phyloP scores from a whole-genome alignment of 1,284 basidiomycete species.

The Rhodofomes roseus region DNA sequence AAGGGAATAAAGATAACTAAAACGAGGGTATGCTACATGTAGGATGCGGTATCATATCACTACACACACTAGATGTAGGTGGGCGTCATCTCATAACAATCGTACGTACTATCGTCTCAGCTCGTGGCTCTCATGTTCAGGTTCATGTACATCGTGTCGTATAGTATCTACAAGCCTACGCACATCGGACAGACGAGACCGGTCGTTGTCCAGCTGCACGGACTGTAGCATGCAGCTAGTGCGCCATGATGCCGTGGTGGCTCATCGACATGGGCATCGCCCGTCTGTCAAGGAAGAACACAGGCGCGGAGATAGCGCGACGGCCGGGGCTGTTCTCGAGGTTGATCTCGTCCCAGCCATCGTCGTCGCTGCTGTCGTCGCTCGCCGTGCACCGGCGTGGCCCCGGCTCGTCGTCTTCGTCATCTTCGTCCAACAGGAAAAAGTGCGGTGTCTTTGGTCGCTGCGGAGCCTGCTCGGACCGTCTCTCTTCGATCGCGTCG shows the following conservation, averaged over 20 bases:
- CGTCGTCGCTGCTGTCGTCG: slow-evolving; percentile 1
- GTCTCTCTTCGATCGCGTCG: not conserved
- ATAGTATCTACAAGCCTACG: too few species aligned
- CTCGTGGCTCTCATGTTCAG: too few species aligned
- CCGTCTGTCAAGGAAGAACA: not conserved
- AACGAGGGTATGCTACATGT: not conserved
- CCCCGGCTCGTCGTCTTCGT: not conserved
- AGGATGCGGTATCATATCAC: not conserved
- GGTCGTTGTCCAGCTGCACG: not conserved
- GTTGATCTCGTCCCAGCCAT: slow-evolving; percentile 1
- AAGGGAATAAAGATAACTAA: not conserved
- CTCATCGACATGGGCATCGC: not conserved
- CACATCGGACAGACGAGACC: too few species aligned
- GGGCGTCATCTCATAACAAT: not conserved
- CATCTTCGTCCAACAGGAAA: not conserved
- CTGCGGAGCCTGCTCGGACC: not conserved
- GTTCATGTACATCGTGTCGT: too few species aligned
- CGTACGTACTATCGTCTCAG: not conserved
- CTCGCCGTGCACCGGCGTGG: not conserved
- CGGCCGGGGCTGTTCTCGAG: not conserved
- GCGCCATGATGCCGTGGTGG: not conserved
- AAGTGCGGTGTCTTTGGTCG: not conserved
- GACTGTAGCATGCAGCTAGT: not conserved
- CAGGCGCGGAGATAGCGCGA: not conserved
- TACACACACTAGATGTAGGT: not conserved